Base-by-base conservation (phyloP, 73 alveolate species). In the Breviolum minutum region DNA sequence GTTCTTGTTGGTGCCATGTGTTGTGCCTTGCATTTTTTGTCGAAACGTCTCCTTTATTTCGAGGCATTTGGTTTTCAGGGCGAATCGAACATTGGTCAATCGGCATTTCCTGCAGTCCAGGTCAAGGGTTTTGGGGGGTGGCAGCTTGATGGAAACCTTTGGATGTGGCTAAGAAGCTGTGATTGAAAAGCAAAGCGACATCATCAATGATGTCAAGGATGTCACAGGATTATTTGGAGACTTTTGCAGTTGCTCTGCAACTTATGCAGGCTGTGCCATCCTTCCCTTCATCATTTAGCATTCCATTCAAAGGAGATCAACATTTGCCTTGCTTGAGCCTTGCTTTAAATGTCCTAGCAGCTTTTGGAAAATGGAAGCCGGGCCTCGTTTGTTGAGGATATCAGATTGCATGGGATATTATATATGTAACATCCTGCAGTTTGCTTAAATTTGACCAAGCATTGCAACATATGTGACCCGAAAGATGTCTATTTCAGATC, bases 91-190 rank as follows among this genome's bases (percentile, higher is more conserved):
- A 99, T 99, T 87, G 99, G 99, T 19, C 99, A 99, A 99, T 99
- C 99, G 40, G 99, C 99, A 66, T 99, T 99, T 99, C 99, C 99
- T 7, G 99, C 99, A 16, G 99, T 99, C 87, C 99, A 99, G 99
- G 98, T 79, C 32, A 22, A 19, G 82, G 82, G 82, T 20, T 17
- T n/a, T 8, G 10, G 6, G 80, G 20, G n/a, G 64, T 11, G 64
- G 19, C 14, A 71, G n/a, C 24, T 11, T 66, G 74, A 66, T 11
- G 24, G 17, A 22, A 68, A 68, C 77, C 54, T 40, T 40, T 40
- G 54, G 54, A 3, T 40, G 54, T 40, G 54, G 54, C 0, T n/a
- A 40, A 40, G 54, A 40, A 40, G 54, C 54, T 40, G 54, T 40
- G 54, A 40, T 40, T 40, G 54, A 40, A 40, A 40, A 40, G 54